Base-by-base conservation (phyloP, 371 early-diverging fungal genomes). In the Mucor mucedo region DNA sequence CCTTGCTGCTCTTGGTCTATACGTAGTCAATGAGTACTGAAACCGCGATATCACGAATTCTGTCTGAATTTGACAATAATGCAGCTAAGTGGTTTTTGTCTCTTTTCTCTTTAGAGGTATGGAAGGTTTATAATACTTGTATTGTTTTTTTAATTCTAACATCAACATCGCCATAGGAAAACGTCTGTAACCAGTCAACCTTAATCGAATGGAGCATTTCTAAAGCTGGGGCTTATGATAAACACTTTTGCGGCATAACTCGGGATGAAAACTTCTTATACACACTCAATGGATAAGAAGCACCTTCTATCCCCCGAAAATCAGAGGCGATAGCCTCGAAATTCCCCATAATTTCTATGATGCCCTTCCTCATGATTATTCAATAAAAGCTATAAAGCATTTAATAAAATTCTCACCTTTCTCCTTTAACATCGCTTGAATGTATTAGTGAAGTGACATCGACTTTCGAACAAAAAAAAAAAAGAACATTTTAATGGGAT, bases 231-330 rank as follows among this genome's bases (percentile, higher is more conserved):
- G 40, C 55, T 10, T 54, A 54, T 8, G 27, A 54, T 21, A 7
- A 54, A 21, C 55, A 54, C 21, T 54, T 39, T 11, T 39, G 40
- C 40, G 11, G 21, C 3, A 38, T 2, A 5, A 39, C 40, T 40
- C 11, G 21, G 21, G 11, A 38, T 35, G 40, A 54, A 16, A 2
- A 39, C 55, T 54, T 54, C 40, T 21, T 21, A 54, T 8, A 40
- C 40, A 39, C 21, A 39, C 55, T 10, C 55, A 54, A 54, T 54
- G 55, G 38, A 54, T 54, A 5, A 54, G 35, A 39, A 54, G 55
- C 39, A 54, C 21, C 21, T 21, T 21, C 21, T 21, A 21, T 21
- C 21, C 21, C 21, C 21, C 21, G 21, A 21, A 1, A 21, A 21
- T 0, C 21, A 21, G 21, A 21, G 21, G 21, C 21, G 21, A 21